These are phyloP conservation scores for Melanogaster broomeanus DNA, from an alignment of 768 basidiomycete species.

Conservation along the genomic window DNA sequence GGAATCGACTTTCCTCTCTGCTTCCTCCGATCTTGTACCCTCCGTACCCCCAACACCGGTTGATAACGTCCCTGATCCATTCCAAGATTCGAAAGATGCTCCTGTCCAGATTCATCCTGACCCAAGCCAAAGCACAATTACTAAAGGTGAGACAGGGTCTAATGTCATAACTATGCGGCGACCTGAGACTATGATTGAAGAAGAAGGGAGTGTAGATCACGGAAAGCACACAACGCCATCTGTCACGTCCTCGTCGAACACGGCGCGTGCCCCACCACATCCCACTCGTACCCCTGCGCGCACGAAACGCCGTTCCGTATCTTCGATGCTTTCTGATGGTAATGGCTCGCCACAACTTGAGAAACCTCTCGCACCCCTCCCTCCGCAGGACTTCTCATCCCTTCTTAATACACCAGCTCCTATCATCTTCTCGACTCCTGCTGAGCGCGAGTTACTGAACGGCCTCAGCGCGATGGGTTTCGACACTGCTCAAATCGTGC, in stretches of 20 bases:
- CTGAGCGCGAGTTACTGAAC: constrained; percentile 81
- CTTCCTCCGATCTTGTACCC: constrained; percentile 48
- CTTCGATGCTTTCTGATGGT: constrained; percentile 76
- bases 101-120: constrained; percentile 47
- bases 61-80: constrained; percentile 45
- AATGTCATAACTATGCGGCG: constrained; percentile 38
- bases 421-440: constrained; percentile 83
- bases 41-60: constrained; percentile 64
- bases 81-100: constrained; percentile 26
- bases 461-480: constrained; percentile 76
- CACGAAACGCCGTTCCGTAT: constrained; percentile 94
- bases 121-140: constrained; percentile 61
- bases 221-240: constrained; percentile 8
- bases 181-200: constrained; percentile 56
- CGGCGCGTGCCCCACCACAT: constrained; percentile 49
- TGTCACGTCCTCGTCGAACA: constrained; percentile 29
- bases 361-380: constrained; percentile 40
- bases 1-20: constrained; percentile 53
- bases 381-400: constrained; percentile 58
- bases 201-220: constrained; percentile 32
- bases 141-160: constrained; percentile 35
- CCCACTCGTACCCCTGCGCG: constrained; percentile 88
- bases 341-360: constrained; percentile 52
- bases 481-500: constrained; percentile 93
- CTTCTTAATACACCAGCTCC: constrained; percentile 67